Percentiles rank a stretch among this genome's conserved stretches.
Conservation (phyloP, 768 basidiomycete species). For the Mycena pura region DNA sequence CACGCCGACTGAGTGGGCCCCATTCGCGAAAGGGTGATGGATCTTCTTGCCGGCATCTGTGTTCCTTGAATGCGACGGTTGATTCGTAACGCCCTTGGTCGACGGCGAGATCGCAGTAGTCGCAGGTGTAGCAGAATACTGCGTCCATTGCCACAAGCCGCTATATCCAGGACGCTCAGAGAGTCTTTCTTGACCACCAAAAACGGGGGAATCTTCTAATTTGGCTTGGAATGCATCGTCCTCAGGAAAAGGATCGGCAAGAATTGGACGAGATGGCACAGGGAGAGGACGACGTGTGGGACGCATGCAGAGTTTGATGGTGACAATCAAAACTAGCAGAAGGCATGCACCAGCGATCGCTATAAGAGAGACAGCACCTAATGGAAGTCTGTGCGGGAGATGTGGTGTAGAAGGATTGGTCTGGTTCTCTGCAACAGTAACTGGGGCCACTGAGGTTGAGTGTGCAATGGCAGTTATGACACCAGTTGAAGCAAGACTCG, state of each 20-base stretch:
- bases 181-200: conserved; percentile 74
- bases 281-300: conserved; percentile 61
- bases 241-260: conserved; percentile 61
- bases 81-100: conserved; percentile 4
- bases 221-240: conserved; percentile 46
- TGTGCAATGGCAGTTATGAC: background rate
- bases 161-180: conserved; percentile 46
- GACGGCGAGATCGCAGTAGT: conserved; percentile 16
- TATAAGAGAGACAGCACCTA: conserved; percentile 57
- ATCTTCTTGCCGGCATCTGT: conserved; percentile 20
- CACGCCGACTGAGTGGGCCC: conserved; percentile 26
- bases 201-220: conserved; percentile 70
- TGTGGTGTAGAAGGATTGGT: conserved; percentile 1
- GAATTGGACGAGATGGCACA: conserved; percentile 77
- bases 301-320: conserved; percentile 54
- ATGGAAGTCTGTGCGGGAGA: conserved; percentile 48
- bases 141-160: conserved; percentile 63
- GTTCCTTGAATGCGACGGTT: conserved; percentile 20
- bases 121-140: conserved; percentile 54
- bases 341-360: conserved; percentile 58
- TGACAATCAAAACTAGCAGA: conserved; percentile 54
- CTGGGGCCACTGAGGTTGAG: conserved; percentile 19
- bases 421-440: conserved; percentile 18
- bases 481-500: background rate
- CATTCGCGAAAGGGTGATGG: conserved; percentile 36